phyloP scores from a whole-genome alignment of 163 green algal species.

The Volvox carteri region DNA sequence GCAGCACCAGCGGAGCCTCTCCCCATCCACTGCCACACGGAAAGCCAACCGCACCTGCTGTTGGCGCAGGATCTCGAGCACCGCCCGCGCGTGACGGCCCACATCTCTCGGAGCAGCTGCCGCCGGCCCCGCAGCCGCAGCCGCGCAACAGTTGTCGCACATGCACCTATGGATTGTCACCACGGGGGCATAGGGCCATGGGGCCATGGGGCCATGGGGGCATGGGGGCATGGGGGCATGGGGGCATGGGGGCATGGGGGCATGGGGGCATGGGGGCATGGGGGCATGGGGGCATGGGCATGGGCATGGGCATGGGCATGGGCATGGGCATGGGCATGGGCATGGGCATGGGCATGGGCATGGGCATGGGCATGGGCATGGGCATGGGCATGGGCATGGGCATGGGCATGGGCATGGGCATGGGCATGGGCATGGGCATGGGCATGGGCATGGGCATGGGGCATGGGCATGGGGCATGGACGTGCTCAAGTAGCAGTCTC shows the following conservation, averaged over 20 bases:
- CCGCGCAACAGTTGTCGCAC: conserved; percentile 51
- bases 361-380: background rate
- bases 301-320: background rate
- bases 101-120: background rate
- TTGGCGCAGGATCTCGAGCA: conserved; percentile 37
- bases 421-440: background rate
- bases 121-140: background rate
- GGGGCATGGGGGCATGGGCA: background rate
- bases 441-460: background rate
- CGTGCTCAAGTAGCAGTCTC: too few species aligned
- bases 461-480: background rate
- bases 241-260: background rate
- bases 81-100: background rate
- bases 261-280: background rate
- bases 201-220: background rate
- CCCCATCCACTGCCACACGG: too few species aligned
- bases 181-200: background rate
- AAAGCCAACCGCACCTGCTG: conserved; percentile 36
- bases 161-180: conserved; percentile 20
- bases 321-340: background rate
- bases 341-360: background rate
- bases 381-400: background rate
- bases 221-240: background rate
- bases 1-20: too few species aligned
- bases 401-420: background rate